Conservation (phyloP, 352 stramenopile species). For the Phytopythium vexans region DNA sequence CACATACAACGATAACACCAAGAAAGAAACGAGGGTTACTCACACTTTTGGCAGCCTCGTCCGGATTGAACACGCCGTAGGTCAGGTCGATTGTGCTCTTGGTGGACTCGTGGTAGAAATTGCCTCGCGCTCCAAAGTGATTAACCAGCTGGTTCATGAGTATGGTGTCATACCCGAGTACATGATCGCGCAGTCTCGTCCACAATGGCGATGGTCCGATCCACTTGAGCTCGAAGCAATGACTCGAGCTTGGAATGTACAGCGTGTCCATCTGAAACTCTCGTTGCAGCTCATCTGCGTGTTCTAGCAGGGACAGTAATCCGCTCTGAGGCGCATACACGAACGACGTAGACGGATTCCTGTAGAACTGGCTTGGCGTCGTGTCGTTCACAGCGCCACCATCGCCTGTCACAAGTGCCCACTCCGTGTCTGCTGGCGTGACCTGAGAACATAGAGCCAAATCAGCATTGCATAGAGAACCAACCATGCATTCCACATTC, state of each 20-base stretch:
- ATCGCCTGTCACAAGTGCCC: slow-evolving; percentile 5
- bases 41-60: slow-evolving; percentile 23
- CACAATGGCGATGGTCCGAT: slow-evolving; percentile 34
- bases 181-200: slow-evolving; percentile 34
- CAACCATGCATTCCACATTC: not conserved
- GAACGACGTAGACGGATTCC: slow-evolving; percentile 32
- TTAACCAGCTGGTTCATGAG: slow-evolving; percentile 90
- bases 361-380: not conserved
- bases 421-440: not conserved
- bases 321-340: slow-evolving; percentile 68
- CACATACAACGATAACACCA: too few relatives aligned
- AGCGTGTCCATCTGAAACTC: slow-evolving; percentile 37
- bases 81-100: slow-evolving; percentile 67
- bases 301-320: slow-evolving; percentile 62
- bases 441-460: slow-evolving; percentile 1
- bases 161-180: slow-evolving; percentile 90
- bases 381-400: not conserved
- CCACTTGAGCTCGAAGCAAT: slow-evolving; percentile 53
- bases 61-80: slow-evolving; percentile 55
- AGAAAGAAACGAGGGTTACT: too few relatives aligned
- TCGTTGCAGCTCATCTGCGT: slow-evolving; percentile 16
- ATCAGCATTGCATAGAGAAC: too few relatives aligned
- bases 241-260: slow-evolving; percentile 27
- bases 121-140: slow-evolving; percentile 48
- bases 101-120: slow-evolving; percentile 63